Conservation (phyloP, 2,329 filamentous ascomycete genomes). For the Colletotrichum trifolii region DNA sequence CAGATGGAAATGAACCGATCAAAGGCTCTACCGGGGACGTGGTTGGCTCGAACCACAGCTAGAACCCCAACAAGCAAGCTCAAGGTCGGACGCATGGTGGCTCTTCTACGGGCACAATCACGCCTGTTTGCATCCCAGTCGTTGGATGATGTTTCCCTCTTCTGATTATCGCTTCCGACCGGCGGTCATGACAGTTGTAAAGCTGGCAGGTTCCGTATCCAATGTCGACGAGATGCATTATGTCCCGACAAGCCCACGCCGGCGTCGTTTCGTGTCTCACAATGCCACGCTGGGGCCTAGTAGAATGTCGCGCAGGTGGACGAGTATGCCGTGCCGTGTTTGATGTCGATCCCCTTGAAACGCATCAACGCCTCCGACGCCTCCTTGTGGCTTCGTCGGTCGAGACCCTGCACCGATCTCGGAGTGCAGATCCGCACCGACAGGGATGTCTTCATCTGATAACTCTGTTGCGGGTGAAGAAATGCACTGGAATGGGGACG, state of each 20-base stretch:
- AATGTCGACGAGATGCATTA: background rate
- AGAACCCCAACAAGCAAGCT: slow-evolving; percentile 17
- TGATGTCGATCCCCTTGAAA: slow-evolving; percentile 36
- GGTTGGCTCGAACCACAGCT: slow-evolving; percentile 19
- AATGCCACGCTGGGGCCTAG: slow-evolving; percentile 12
- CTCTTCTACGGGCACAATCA: background rate
- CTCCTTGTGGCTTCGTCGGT: slow-evolving; percentile 22
- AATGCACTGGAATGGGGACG: slow-evolving; percentile 10
- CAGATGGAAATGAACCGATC: slow-evolving; percentile 57
- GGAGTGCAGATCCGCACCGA: slow-evolving; percentile 25
- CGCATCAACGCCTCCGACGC: slow-evolving; percentile 19
- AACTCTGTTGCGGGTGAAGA: slow-evolving; percentile 26
- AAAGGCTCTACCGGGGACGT: slow-evolving; percentile 50
- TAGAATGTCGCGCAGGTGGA: slow-evolving; percentile 13
- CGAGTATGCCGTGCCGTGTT: slow-evolving; percentile 31
- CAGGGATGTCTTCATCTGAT: slow-evolving; percentile 35
- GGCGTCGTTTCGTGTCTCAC: slow-evolving; percentile 30
- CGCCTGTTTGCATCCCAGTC: background rate
- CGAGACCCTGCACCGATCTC: slow-evolving; percentile 28
- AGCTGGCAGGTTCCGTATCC: background rate
- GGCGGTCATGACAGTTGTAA: background rate
- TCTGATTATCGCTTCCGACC: too few species aligned
- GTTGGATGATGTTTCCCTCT: background rate
- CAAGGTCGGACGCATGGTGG: slow-evolving; percentile 17
- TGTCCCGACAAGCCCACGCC: slow-evolving; percentile 12